Conservation (phyloP, 306 rosid genomes). For the Vigna angularis region DNA sequence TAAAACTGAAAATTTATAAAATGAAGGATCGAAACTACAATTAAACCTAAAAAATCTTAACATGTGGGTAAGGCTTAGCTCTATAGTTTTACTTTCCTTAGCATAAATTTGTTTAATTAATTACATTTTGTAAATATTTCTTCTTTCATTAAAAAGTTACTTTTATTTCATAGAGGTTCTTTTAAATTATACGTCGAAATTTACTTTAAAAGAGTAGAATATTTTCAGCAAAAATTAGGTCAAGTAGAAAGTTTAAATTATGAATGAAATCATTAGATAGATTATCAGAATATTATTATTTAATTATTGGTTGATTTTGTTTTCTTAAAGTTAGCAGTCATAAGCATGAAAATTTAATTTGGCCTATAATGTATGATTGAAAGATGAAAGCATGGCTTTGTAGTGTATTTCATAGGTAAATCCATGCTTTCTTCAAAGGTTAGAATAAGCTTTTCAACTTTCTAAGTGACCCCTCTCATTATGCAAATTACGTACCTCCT, state of each 20-base stretch:
- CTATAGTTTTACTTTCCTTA: no score
- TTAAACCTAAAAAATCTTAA: no score
- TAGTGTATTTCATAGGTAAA: conserved; percentile 2
- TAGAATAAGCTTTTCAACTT: conserved; percentile 24
- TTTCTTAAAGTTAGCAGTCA: conserved; percentile 5
- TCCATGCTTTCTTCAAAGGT: conserved; percentile 26
- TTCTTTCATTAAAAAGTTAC: background rate
- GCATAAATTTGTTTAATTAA: no score
- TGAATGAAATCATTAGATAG: background rate
- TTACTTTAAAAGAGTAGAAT: background rate
- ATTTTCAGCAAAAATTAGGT: background rate
- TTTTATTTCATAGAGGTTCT: background rate
- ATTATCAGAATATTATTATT: background rate
- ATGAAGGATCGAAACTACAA: no score
- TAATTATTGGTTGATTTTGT: no score
- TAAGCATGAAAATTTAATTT: background rate
- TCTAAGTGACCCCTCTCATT: conserved; percentile 5
- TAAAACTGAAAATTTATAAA: no score
- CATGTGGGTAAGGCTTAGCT: no score
- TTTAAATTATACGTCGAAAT: background rate
- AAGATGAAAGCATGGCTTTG: background rate
- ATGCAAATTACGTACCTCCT: conserved; percentile 19
- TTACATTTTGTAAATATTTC: no score
- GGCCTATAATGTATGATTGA: background rate
- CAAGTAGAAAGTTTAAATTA: background rate